Base-by-base conservation (phyloP, 768 basidiomycete genomes). In the Leccinellum albellum region DNA sequence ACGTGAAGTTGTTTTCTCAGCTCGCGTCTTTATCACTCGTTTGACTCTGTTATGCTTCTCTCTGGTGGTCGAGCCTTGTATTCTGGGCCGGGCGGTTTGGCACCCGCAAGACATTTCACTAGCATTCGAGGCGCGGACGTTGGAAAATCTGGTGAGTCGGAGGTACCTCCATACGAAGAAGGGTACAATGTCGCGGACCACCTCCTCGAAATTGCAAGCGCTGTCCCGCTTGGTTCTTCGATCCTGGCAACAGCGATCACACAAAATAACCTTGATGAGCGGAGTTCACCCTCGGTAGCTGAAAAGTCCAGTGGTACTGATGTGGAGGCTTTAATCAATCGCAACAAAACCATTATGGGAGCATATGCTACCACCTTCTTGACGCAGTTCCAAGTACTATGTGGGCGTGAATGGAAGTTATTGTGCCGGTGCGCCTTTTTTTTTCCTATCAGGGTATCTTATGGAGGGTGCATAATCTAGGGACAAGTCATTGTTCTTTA, bases 111-210 rank as follows among this genome's bases (percentile, higher is more conserved):
- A 12, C 79, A 89, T 68, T 90, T 95, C 66, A 76, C 82, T 1
- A 73, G 63, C 21, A 26, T 50, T 32, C 69, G 62, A 21, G 55
- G 63, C 7, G 28, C 48, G 9, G 65, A 65, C 15, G 70, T 75
- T 23, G 79, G 80, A 6, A 60, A 73, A 4, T 70, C 64, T 2
- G 66, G 72, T 4, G 55, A 70, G 66, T 61, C 71, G 40, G 70
- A 71, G 40, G 73, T 80, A 4, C 75, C 74, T 7, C 73, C 80
- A 10, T 92, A 86, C 65, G 87, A 82, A 8, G 78, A 84, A 50
- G 93, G 91, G 0, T 94, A 95, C 75, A 97, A 97, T 64, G 82
- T 95, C 17, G 94, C 95, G 0, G 95, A 98, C 69, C 91, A 95
- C 65, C 80, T 97, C 12, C 78, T 98, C 21, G 94, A 97, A 62